A percentile compares a stretch with the other conserved stretches of the same genome.
Conservation (phyloP, 83 land plant species). For the Picea abies region DNA sequence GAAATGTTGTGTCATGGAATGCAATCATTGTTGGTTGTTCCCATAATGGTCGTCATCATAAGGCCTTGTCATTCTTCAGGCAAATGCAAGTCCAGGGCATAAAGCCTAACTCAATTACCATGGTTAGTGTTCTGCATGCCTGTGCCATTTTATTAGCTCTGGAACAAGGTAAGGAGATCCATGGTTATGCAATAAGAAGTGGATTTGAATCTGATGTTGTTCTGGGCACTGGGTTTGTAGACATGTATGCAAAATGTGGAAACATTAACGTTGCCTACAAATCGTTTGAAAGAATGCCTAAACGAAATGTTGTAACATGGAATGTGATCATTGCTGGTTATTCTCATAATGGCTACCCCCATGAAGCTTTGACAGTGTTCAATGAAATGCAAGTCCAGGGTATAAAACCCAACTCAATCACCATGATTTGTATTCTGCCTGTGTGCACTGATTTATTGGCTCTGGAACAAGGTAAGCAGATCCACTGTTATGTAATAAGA, state of each 20-base stretch:
- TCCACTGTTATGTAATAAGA: slow-evolving; percentile 27
- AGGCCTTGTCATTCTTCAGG: no score
- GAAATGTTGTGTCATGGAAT: no score
- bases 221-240: neutral
- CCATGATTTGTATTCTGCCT: slow-evolving; percentile 12
- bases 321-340: slow-evolving; percentile 26
- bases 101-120: no score
- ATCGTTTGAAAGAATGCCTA: neutral
- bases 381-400: slow-evolving; percentile 21
- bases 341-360: slow-evolving; percentile 1
- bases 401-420: slow-evolving; percentile 14
- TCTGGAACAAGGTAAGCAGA: slow-evolving; percentile 31
- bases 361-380: slow-evolving; percentile 20
- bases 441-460: slow-evolving; percentile 25
- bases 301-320: slow-evolving; percentile 20
- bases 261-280: slow-evolving; percentile 11
- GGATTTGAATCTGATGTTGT: no score
- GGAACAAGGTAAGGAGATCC: no score
- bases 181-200: no score
- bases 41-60: no score
- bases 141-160: no score
- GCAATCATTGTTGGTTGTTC: no score
- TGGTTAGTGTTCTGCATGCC: no score
- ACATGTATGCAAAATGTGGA: slow-evolving; percentile 32
- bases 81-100: no score